Evolutionary conservation across 2,329 filamentous ascomycete species (phyloP).

Genomic region (Phialophora tarda): DNA sequence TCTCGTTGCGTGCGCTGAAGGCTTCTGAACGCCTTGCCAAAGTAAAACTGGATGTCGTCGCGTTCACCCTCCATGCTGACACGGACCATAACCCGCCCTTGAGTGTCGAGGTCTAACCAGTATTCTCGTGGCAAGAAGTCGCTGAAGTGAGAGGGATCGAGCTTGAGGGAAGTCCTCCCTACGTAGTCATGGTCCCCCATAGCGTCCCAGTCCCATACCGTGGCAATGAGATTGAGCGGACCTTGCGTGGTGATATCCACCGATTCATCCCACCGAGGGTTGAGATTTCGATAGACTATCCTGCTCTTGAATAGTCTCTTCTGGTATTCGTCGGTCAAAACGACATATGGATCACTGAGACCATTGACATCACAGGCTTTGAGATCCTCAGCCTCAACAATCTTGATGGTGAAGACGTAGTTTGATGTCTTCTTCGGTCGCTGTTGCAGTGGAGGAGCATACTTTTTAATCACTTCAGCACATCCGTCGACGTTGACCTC

Average conservation of each 20-base stretch:
- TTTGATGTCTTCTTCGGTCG: constrained; percentile 74
- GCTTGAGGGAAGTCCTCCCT: constrained; percentile 91
- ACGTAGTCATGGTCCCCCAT: constrained; percentile 98
- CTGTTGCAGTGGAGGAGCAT: constrained; percentile 73
- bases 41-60: constrained; percentile 98
- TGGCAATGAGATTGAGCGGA: constrained; percentile 91
- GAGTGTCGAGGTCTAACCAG: constrained; percentile 96
- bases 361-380: constrained; percentile 98
- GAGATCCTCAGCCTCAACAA: constrained; percentile 95
- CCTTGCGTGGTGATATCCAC: constrained; percentile 94
- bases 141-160: constrained; percentile 96
- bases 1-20: constrained; percentile 95
- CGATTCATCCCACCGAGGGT: constrained; percentile 95
- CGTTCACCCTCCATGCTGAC: constrained; percentile 99
- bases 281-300: constrained; percentile 86
- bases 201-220: constrained; percentile 97
- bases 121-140: constrained; percentile 96
- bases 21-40: constrained; percentile 93
- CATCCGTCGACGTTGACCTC: constrained; percentile 91
- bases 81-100: constrained; percentile 83
- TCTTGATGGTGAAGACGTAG: constrained; percentile 98
- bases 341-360: constrained; percentile 93
- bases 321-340: constrained; percentile 95
- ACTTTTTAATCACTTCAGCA: constrained; percentile 76
- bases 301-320: constrained; percentile 94